phyloP scores from a whole-genome alignment of 2,329 filamentous ascomycete species.

The Sporothrix brunneoviolacea region DNA sequence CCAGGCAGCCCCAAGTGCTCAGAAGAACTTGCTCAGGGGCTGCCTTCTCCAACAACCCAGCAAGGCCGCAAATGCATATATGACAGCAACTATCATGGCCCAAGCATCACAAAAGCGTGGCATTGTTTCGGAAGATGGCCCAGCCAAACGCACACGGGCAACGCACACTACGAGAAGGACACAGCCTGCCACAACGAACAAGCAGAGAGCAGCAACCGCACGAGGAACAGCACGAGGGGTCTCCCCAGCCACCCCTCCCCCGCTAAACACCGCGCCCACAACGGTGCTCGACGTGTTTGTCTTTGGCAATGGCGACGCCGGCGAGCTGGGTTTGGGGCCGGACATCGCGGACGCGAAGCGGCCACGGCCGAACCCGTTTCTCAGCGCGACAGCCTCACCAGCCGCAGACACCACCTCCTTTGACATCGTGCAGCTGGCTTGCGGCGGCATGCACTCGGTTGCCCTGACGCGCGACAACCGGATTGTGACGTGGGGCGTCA shows the following conservation, averaged over 20 bases:
- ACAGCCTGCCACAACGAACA: neutral
- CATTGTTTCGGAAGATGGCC: neutral
- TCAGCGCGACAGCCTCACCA: neutral
- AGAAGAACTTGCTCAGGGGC: no score
- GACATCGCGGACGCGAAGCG: neutral
- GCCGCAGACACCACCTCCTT: neutral
- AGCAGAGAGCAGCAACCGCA: neutral
- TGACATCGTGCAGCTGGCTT: slow-evolving; percentile 50
- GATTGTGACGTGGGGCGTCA: slow-evolving; percentile 64
- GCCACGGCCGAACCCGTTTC: slow-evolving; percentile 8
- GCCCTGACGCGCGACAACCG: slow-evolving; percentile 60
- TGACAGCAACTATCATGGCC: no score
- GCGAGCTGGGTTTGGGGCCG: slow-evolving; percentile 15
- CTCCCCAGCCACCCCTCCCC: neutral
- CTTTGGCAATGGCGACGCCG: slow-evolving; percentile 11
- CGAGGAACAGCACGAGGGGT: neutral
- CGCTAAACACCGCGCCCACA: slow-evolving; percentile 4
- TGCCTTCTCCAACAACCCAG: no score
- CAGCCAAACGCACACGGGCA: neutral
- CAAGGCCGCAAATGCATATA: no score
- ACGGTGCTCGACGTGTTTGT: slow-evolving; percentile 8
- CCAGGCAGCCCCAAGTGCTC: no score
- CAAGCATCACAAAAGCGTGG: neutral
- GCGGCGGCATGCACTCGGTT: slow-evolving; percentile 62
- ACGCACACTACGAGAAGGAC: neutral